Conservation (phyloP, 495 filamentous ascomycete species). For the Hyphodiscus hymeniophilus region DNA sequence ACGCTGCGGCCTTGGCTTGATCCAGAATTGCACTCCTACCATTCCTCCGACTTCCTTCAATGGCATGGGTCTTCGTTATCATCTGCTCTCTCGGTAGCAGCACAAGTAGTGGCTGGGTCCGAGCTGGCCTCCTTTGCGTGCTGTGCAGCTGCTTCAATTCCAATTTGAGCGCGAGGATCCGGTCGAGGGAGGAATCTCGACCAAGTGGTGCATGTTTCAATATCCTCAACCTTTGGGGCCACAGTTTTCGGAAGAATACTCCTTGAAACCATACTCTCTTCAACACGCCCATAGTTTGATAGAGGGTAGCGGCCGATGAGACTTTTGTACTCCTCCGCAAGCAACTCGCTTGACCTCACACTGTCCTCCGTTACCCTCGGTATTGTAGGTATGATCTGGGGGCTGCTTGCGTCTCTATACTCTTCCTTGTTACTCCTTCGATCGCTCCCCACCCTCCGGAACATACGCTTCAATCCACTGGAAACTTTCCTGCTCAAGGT, state of each 20-base stretch:
- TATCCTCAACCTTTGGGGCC: background rate
- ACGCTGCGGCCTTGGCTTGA: background rate
- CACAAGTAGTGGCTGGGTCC: background rate
- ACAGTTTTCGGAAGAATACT: no score
- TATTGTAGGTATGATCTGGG: no score
- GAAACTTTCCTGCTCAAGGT: no score
- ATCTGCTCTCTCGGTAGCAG: background rate
- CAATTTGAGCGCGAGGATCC: background rate
- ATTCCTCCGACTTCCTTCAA: background rate
- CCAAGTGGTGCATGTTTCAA: background rate
- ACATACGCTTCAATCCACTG: no score
- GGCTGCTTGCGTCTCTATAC: background rate
- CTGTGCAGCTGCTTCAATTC: background rate
- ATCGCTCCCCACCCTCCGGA: background rate
- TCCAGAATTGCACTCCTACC: background rate
- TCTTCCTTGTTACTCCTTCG: background rate
- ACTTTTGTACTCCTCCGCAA: constrained; percentile 1
- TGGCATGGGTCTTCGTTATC: background rate
- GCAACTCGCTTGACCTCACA: constrained; percentile 1
- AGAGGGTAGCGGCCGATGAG: constrained; percentile 5
- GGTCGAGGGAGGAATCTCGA: background rate
- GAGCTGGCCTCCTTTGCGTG: background rate
- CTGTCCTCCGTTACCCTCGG: no score
- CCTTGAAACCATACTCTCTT: background rate
- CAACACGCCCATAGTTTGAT: background rate